Conservation (phyloP, 2,329 filamentous ascomycete species). For the Fusarium keratoplasticum region DNA sequence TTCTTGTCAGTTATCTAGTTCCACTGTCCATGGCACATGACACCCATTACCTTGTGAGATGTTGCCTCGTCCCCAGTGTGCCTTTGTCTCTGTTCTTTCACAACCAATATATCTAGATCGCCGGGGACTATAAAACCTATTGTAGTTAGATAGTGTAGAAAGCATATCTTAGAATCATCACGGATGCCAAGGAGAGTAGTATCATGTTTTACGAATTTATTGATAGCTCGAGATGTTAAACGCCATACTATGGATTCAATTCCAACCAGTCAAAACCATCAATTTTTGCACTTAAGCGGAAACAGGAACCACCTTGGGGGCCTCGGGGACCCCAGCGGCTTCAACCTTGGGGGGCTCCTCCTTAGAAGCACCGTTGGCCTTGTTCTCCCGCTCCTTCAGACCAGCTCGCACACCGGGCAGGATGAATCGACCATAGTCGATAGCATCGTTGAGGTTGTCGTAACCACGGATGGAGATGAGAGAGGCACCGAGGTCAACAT, state of each 20-base stretch:
- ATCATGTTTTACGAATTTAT: background rate
- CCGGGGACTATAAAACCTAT: background rate
- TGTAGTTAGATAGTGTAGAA: too few species aligned
- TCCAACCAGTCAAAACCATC: background rate
- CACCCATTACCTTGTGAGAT: background rate
- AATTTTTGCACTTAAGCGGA: background rate
- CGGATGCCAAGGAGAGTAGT: background rate
- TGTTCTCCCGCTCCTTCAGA: conserved; percentile 43
- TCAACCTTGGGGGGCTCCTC: conserved; percentile 4
- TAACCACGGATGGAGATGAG: conserved; percentile 71
- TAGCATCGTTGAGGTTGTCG: conserved; percentile 69
- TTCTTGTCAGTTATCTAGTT: background rate
- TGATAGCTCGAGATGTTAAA: background rate
- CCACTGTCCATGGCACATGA: background rate
- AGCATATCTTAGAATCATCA: background rate
- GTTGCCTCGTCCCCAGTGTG: background rate
- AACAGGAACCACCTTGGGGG: background rate
- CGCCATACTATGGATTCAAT: conserved; percentile 3
- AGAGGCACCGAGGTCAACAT: conserved; percentile 66
- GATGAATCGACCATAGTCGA: conserved; percentile 69
- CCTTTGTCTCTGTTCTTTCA: background rate
- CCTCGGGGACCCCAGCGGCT: background rate
- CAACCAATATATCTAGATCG: background rate
- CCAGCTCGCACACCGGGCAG: conserved; percentile 61
- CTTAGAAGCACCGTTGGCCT: conserved; percentile 12